Base-by-base conservation (phyloP, 2,329 filamentous ascomycete genomes). In the Talaromyces sp. region DNA sequence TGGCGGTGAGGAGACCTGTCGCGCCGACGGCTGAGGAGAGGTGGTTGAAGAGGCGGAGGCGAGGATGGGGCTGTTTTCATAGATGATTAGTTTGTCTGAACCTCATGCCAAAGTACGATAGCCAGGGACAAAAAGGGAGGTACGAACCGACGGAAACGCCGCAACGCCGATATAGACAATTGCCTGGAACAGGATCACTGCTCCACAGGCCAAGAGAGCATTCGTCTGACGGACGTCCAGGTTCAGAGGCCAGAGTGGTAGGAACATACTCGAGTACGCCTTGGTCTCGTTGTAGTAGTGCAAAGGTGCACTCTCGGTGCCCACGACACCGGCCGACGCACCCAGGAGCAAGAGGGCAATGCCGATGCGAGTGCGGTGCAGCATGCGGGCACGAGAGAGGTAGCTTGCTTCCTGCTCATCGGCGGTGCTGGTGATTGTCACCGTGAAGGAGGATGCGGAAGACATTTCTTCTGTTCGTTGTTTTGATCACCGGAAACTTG, bases 221-320 rank as follows among this genome's bases (percentile, higher is more conserved):
- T 75, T 69, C 0, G 75, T 76, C 12, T 77, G 77, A 23, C 75
- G 73, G 11, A 77, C 35, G 63, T 80, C 77, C 54, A 80, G 66
- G 62, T 79, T 75, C 61, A 73, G 61, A 3, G 78, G 78, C 78
- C 78, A 80, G 1, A 80, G 69, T 23, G 72, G 69, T 5, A 80
- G 67, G 46, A 73, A 71, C 16, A 70, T 68, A 23, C 68, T 64
- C 8, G 70, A 69, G 63, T 72, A 77, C 21, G 71, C 66, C n/a
- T 69, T 69, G 3, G 78, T 79, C 14, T 64, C 61, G 14, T 72
- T 72, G 65, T 80, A 79, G 55, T 75, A 72, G 3, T 69, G 71
- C n/a, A 77, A 67, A 23, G 77, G 72, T n/a, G 75, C 71, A 6
- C 70, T 73, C 63, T 78, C 75, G 62, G 74, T 76, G 16, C 68